These are phyloP conservation scores for Primulina eburnea DNA, from an alignment of 257 asterid genomes.

Conservation along the genomic window DNA sequence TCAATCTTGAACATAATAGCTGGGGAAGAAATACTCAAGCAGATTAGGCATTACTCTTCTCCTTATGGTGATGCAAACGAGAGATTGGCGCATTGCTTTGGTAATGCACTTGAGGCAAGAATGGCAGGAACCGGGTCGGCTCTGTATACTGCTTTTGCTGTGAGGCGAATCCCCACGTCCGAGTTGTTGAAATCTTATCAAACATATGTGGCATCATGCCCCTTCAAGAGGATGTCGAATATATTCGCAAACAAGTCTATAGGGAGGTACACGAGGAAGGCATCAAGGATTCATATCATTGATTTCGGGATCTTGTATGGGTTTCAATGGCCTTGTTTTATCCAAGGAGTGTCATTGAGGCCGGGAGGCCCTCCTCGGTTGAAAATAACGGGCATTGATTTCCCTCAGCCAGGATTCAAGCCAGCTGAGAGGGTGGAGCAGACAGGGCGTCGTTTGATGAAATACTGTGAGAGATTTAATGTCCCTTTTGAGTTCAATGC, in stretches of 20 bases:
- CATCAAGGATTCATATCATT: constrained; percentile 45
- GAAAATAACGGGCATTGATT: constrained; percentile 62
- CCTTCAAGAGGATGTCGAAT: constrained; percentile 61
- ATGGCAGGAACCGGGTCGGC: constrained; percentile 49
- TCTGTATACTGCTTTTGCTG: constrained; percentile 33
- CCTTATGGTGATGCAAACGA: constrained; percentile 50
- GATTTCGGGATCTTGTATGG: constrained; percentile 69
- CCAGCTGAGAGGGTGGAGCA: constrained; percentile 62
- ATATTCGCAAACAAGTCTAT: constrained; percentile 55
- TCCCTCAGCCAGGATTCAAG: constrained; percentile 59
- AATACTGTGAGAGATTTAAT: constrained; percentile 45
- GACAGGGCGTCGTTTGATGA: constrained; percentile 48
- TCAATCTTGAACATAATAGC: constrained; percentile 29
- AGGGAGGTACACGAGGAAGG: constrained; percentile 25
- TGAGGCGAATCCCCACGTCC: constrained; percentile 29
- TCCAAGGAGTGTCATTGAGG: constrained; percentile 52
- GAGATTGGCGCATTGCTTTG: constrained; percentile 55
- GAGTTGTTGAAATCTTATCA: constrained; percentile 45
- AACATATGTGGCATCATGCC: constrained; percentile 45
- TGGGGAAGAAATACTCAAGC: constrained; percentile 29
- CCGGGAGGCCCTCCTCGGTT: constrained; percentile 62
- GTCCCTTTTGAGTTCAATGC: constrained; percentile 54
- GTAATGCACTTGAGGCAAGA: constrained; percentile 61
- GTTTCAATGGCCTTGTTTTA: constrained; percentile 78
- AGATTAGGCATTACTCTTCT: constrained; percentile 42